phyloP scores from a whole-genome alignment of 192 early-diverging fungal species.

The Pilobolus umbonatus region DNA sequence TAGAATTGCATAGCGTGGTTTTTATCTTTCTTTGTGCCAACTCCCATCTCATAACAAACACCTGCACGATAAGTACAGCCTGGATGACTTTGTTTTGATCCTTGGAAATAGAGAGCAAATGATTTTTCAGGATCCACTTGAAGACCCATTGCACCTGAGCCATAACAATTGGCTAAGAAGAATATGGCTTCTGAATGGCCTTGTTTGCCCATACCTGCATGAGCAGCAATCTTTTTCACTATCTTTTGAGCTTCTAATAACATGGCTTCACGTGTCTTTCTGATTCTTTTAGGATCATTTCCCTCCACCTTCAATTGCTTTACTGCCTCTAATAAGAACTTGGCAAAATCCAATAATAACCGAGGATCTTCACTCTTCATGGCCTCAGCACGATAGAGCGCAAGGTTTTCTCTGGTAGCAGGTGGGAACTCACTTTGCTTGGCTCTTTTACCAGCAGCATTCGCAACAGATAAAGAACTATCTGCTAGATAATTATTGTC shows the following conservation, averaged over 20 bases:
- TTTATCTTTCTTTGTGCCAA: conserved; percentile 85
- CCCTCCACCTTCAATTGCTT: conserved; percentile 60
- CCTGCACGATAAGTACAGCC: conserved; percentile 89
- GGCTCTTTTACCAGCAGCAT: conserved; percentile 10
- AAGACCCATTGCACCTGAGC: conserved; percentile 77
- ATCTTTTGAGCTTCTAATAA: conserved; percentile 82
- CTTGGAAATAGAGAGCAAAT: conserved; percentile 87
- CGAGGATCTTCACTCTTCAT: conserved; percentile 65
- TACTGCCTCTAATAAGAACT: conserved; percentile 77
- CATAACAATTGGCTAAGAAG: conserved; percentile 88
- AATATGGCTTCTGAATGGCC: conserved; percentile 91
- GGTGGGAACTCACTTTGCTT: conserved; percentile 27
- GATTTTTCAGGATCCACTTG: conserved; percentile 83
- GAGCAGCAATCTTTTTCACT: conserved; percentile 78
- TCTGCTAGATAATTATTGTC: conserved; percentile 23
- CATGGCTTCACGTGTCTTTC: conserved; percentile 69
- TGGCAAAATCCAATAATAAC: conserved; percentile 80
- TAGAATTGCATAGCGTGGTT: conserved; percentile 86
- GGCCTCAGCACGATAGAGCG: conserved; percentile 40
- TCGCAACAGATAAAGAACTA: conserved; percentile 20
- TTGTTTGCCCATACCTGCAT: conserved; percentile 70
- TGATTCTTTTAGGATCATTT: conserved; percentile 57
- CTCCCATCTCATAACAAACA: conserved; percentile 94
- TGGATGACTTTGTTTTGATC: conserved; percentile 89
- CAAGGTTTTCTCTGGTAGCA: conserved; percentile 35